Evolutionary conservation across 805 yeast genomes (phyloP).

Genomic region (Isabelozyma gotoi): DNA sequence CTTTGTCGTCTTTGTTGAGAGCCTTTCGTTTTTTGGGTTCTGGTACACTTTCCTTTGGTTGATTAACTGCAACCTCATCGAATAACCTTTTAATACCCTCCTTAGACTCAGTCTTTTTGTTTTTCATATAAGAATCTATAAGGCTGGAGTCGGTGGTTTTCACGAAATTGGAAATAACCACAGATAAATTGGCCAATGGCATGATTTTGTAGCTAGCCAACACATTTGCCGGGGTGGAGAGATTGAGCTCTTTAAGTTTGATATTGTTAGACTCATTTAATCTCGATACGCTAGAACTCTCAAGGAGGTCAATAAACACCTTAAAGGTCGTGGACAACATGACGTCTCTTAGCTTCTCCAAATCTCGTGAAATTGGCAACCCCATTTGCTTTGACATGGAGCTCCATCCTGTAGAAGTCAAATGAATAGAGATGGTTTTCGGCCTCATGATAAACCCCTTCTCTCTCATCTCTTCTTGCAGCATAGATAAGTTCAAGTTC

Average conservation of each 20-base stretch:
- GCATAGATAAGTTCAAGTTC: constrained; percentile 26
- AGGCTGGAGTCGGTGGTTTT: constrained; percentile 33
- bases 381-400: constrained; percentile 44
- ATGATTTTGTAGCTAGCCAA: constrained; percentile 21
- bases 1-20: constrained; percentile 15
- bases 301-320: constrained; percentile 41
- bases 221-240: constrained; percentile 2
- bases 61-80: constrained; percentile 7
- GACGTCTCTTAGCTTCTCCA: constrained; percentile 33
- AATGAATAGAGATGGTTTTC: constrained; percentile 48
- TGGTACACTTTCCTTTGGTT: neutral
- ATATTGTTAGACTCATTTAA: constrained; percentile 19
- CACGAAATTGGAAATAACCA: constrained; percentile 57
- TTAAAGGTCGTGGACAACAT: constrained; percentile 31
- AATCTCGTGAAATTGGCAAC: constrained; percentile 32
- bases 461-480: constrained; percentile 19
- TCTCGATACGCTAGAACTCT: constrained; percentile 16
- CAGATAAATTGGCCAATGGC: constrained; percentile 51
- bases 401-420: constrained; percentile 18
- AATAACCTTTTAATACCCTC: constrained; percentile 14
- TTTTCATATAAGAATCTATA: constrained; percentile 29
- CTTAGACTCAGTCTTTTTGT: constrained; percentile 1
- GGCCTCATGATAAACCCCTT: constrained; percentile 47
- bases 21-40: neutral
- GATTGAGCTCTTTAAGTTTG: constrained; percentile 13